These are phyloP conservation scores for Aspergillus eucalypticola DNA, from an alignment of 2,329 filamentous ascomycete species.

Conservation along the genomic window DNA sequence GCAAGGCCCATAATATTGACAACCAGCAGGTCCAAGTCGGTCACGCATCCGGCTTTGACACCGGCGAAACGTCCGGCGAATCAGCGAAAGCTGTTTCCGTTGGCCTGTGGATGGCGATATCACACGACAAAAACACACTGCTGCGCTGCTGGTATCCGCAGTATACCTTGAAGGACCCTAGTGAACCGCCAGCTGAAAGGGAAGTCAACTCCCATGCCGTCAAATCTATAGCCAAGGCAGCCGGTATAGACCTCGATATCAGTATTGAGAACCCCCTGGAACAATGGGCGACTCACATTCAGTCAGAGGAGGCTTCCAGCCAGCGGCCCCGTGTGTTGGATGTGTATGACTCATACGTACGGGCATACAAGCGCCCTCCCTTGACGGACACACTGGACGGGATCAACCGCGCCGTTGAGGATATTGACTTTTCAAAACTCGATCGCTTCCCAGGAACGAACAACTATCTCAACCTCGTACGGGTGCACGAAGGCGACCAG, in stretches of 20 bases:
- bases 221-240: constrained; percentile 53
- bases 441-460: constrained; percentile 43
- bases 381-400: constrained; percentile 37
- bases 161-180: constrained; percentile 38
- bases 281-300: constrained; percentile 53
- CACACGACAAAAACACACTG: constrained; percentile 63
- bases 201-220: constrained; percentile 63
- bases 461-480: constrained; percentile 62
- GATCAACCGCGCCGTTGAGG: constrained; percentile 27
- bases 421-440: constrained; percentile 39
- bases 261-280: constrained; percentile 62
- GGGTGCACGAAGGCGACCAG: constrained; percentile 65
- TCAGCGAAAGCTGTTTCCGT: constrained; percentile 36
- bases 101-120: constrained; percentile 43
- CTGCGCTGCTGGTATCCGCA: constrained; percentile 69
- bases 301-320: constrained; percentile 23
- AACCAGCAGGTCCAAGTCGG: constrained; percentile 8
- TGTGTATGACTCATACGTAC: constrained; percentile 44
- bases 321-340: constrained; percentile 39
- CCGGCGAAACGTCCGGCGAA: constrained; percentile 21
- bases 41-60: constrained; percentile 26
- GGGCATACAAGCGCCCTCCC: constrained; percentile 42
- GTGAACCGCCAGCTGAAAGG: constrained; percentile 35
- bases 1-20: constrained; percentile 26
- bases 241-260: constrained; percentile 69